Evolutionary conservation across 2,329 filamentous ascomycete genomes (phyloP), one percentile per base, ranked within the genome.

Genomic region (Plenodomus tracheiphilus): DNA sequence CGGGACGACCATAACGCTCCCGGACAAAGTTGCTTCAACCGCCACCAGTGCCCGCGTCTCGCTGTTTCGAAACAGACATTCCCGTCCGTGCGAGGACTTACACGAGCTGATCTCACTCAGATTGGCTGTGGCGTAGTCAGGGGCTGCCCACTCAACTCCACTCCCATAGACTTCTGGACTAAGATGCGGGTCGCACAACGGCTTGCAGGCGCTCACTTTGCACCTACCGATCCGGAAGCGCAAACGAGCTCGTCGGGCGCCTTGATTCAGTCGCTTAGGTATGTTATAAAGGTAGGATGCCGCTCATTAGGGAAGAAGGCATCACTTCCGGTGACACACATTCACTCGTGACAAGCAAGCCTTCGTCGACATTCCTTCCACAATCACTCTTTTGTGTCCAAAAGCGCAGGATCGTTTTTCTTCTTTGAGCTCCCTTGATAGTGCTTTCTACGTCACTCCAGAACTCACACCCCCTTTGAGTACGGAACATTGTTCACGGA

Each of bases 401-500:
- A 49, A 59, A 65, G 57, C 65, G 66, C 67, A 55, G 62, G 66
- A 47, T 45, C 66, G 67, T 58, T 61, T 62, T 57, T 54, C 56
- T 61, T 61, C 50, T 65, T 65, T 58, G 32, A 56, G 41, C 49
- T 42, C 51, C 54, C 47, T 54, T 53, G 47, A 59, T 61, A 39
- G 55, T 59, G 41, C 43, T 46, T 42, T 41, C 41, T 44, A 44
- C 44, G 42, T 39, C 43, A 28, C 39, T 36, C 20, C 28, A 30
- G 28, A 32, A 32, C 9, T 32, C 25, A 28, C 45, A 41, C 42
- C 49, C 38, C 42, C 43, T 47, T 20, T 41, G 32, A 20, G 21
- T 41, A 39, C 36, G 44, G 32, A 44, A 58, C 54, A 55, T 56
- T 53, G 54, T 61, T 47, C 59, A 54, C 39, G 46, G 43, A 52